phyloP scores from a whole-genome alignment of 1,284 basidiomycete genomes.

The Heterobasidion occidentale region DNA sequence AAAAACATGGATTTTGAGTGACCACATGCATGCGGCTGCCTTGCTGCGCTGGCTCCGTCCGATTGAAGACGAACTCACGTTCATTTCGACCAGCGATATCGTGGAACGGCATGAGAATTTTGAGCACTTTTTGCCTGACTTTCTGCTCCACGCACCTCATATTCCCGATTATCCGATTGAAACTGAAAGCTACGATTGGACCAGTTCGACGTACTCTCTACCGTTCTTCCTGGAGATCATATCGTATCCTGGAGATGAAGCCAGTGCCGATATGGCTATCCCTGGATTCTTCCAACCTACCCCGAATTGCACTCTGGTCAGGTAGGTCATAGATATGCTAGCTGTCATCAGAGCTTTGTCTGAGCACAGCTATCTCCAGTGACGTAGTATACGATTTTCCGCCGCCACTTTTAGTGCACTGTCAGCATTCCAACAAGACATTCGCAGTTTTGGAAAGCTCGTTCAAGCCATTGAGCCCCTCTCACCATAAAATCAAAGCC shows the following conservation, averaged over 20 bases:
- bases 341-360: no score
- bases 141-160: not conserved
- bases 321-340: no score
- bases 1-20: not conserved
- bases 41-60: not conserved
- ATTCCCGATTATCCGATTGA: not conserved
- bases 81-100: not conserved
- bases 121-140: not conserved
- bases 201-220: not conserved
- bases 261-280: not conserved
- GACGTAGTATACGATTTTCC: no score
- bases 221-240: not conserved
- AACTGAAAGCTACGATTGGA: no score
- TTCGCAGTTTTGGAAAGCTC: no score
- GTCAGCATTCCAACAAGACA: no score
- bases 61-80: not conserved
- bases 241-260: not conserved
- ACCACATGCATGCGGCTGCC: not conserved
- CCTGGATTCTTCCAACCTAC: not conserved
- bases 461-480: no score
- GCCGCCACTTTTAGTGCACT: no score
- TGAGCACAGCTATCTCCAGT: no score
- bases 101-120: not conserved
- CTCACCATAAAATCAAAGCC: no score
- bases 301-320: not conserved